Conservation (phyloP, 1,284 basidiomycete genomes). For the Rhodofomes roseus region DNA sequence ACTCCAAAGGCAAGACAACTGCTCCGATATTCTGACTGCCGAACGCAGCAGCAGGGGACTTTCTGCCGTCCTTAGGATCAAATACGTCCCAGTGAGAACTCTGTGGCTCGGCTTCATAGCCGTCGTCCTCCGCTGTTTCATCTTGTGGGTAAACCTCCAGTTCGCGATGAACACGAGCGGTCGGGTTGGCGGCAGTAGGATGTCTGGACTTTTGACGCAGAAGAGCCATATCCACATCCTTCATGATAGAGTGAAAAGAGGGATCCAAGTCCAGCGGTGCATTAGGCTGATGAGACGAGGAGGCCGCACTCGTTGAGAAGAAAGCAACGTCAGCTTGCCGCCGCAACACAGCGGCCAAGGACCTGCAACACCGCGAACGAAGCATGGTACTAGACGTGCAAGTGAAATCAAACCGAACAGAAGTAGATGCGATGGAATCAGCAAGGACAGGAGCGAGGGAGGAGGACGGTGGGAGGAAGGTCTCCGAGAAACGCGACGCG, state of each 20-base stretch:
- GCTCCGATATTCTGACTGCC: constrained; percentile 71
- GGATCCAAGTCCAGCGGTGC: constrained; percentile 60
- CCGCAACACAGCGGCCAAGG: constrained; percentile 14
- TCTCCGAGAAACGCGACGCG: not conserved
- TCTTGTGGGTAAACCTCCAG: constrained; percentile 46
- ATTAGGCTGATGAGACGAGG: constrained; percentile 30
- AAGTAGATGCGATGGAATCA: too few relatives aligned
- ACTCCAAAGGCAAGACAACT: constrained; percentile 65
- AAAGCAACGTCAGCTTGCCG: constrained; percentile 14
- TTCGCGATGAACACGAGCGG: constrained; percentile 37
- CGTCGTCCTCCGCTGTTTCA: constrained; percentile 21
- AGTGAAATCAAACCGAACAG: too few relatives aligned
- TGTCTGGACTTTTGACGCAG: constrained; percentile 37
- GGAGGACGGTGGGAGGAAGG: too few relatives aligned
- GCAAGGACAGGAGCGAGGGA: too few relatives aligned
- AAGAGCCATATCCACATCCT: constrained; percentile 65
- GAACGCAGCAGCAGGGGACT: constrained; percentile 78
- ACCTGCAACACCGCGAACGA: constrained; percentile 16
- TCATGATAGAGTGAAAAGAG: constrained; percentile 52
- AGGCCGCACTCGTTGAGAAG: constrained; percentile 20
- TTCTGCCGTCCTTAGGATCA: constrained; percentile 44
- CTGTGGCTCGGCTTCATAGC: constrained; percentile 22
- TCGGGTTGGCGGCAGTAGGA: constrained; percentile 5
- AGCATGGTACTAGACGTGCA: constrained; percentile 17
- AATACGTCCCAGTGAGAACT: constrained; percentile 26